Conservation (phyloP, 176 grass and related monocot genomes). For the Secale cereale region DNA sequence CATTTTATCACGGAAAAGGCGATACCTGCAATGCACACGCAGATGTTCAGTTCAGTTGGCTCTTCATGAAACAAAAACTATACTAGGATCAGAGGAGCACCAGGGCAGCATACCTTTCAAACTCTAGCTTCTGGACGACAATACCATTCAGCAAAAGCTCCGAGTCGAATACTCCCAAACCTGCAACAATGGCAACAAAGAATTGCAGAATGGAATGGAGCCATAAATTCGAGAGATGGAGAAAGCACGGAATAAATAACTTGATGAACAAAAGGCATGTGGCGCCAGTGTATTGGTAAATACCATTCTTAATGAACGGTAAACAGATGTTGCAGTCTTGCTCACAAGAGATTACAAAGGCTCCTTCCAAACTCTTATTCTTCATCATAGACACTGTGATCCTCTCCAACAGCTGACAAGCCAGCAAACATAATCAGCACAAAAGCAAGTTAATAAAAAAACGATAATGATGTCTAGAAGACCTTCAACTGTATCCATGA, state of each 20-base stretch:
- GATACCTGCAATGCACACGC: too few species aligned
- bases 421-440: constrained; percentile 4
- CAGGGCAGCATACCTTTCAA: constrained; percentile 42
- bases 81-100: neutral
- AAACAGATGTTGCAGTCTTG: constrained; percentile 51
- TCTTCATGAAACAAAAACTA: neutral
- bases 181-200: constrained; percentile 32
- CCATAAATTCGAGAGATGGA: neutral
- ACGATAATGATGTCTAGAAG: neutral
- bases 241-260: neutral
- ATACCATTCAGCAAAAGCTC: constrained; percentile 90
- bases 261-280: neutral
- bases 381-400: constrained; percentile 39
- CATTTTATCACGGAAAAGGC: too few species aligned
- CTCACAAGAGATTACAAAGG: constrained; percentile 63
- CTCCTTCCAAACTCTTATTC: constrained; percentile 38
- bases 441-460: constrained; percentile 11
- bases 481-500: neutral
- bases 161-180: constrained; percentile 61
- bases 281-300: neutral
- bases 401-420: constrained; percentile 38
- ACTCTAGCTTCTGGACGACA: constrained; percentile 73
- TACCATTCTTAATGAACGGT: constrained; percentile 48
- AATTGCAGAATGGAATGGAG: neutral
- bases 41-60: neutral